These are phyloP conservation scores for Geotrichum macrosporum DNA, from an alignment of 1,139 yeast genomes.

Conservation along the genomic window DNA sequence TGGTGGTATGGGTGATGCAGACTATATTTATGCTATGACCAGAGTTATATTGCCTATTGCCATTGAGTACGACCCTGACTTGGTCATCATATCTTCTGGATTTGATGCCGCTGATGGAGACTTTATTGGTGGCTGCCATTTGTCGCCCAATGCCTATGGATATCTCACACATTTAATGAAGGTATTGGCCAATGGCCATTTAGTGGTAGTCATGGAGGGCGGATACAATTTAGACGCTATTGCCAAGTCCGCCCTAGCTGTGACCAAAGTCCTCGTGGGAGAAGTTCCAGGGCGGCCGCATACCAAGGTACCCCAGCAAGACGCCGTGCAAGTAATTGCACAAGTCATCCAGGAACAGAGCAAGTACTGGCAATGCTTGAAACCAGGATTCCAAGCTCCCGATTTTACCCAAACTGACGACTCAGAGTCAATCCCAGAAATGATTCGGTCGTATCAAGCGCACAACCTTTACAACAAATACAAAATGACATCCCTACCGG, in stretches of 20 bases:
- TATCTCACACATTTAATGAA: slow-evolving; percentile 93
- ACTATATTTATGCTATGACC: slow-evolving; percentile 87
- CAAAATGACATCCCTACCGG: slow-evolving; percentile 65
- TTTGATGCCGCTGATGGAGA: slow-evolving; percentile 99
- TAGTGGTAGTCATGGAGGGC: slow-evolving; percentile 91
- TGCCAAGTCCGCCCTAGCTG: slow-evolving; percentile 85
- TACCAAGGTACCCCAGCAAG: slow-evolving; percentile 60
- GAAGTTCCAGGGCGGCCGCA: slow-evolving; percentile 84
- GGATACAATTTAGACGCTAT: slow-evolving; percentile 93
- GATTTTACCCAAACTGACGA: slow-evolving; percentile 24
- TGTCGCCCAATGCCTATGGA: slow-evolving; percentile 93
- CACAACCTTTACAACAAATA: slow-evolving; percentile 51
- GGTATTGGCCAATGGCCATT: slow-evolving; percentile 78
- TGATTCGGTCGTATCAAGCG: slow-evolving; percentile 69
- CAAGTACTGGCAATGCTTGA: slow-evolving; percentile 80
- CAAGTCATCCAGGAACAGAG: slow-evolving; percentile 79
- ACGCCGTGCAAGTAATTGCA: slow-evolving; percentile 76
- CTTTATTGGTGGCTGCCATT: slow-evolving; percentile 95
- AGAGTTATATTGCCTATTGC: slow-evolving; percentile 87
- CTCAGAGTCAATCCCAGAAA: slow-evolving; percentile 41
- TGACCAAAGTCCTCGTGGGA: slow-evolving; percentile 85
- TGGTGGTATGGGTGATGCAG: slow-evolving; percentile 95
- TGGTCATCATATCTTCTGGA: slow-evolving; percentile 89
- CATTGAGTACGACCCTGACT: slow-evolving; percentile 85
- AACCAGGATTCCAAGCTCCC: slow-evolving; percentile 57